Conservation (phyloP, 2,329 filamentous ascomycete genomes). For the Aspergillus fijiensis region DNA sequence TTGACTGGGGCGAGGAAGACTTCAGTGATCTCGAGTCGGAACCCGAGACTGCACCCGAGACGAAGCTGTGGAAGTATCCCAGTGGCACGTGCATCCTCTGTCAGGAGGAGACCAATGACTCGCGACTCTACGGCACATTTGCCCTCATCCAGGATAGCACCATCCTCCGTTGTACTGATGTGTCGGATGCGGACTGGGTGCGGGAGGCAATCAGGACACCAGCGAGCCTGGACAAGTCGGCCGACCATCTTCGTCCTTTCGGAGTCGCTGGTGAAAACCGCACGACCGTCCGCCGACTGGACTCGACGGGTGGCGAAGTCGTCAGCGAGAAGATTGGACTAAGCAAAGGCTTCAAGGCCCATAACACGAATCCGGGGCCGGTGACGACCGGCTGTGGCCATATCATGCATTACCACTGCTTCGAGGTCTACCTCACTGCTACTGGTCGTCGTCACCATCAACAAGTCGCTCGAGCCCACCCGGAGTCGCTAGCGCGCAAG, state of each 20-base stretch:
- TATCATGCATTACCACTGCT: slow-evolving; percentile 97
- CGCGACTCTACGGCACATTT: slow-evolving; percentile 87
- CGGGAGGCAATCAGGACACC: slow-evolving; percentile 79
- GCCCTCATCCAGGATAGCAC: slow-evolving; percentile 82
- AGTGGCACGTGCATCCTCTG: slow-evolving; percentile 92
- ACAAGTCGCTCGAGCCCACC: slow-evolving; percentile 92
- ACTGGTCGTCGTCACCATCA: slow-evolving; percentile 80
- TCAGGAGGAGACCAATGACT: slow-evolving; percentile 92
- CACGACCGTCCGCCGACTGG: slow-evolving; percentile 71
- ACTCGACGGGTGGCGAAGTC: slow-evolving; percentile 68
- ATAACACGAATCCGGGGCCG: slow-evolving; percentile 67
- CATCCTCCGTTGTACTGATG: slow-evolving; percentile 81
- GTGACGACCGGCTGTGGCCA: slow-evolving; percentile 92
- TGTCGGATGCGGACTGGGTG: slow-evolving; percentile 78
- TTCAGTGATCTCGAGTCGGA: slow-evolving; percentile 63
- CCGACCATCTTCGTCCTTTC: slow-evolving; percentile 80
- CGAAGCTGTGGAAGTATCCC: slow-evolving; percentile 85
- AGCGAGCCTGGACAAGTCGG: slow-evolving; percentile 77
- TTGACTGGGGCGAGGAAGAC: slow-evolving; percentile 86
- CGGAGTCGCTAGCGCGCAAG: slow-evolving; percentile 72
- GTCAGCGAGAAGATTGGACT: slow-evolving; percentile 75
- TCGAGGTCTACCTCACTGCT: slow-evolving; percentile 85
- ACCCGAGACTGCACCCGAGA: slow-evolving; percentile 55
- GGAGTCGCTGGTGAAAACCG: slow-evolving; percentile 87
- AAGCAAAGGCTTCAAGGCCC: slow-evolving; percentile 81